These are phyloP conservation scores for Aspergillus avenaceus DNA, from an alignment of 495 filamentous ascomycete species.

Conservation along the genomic window DNA sequence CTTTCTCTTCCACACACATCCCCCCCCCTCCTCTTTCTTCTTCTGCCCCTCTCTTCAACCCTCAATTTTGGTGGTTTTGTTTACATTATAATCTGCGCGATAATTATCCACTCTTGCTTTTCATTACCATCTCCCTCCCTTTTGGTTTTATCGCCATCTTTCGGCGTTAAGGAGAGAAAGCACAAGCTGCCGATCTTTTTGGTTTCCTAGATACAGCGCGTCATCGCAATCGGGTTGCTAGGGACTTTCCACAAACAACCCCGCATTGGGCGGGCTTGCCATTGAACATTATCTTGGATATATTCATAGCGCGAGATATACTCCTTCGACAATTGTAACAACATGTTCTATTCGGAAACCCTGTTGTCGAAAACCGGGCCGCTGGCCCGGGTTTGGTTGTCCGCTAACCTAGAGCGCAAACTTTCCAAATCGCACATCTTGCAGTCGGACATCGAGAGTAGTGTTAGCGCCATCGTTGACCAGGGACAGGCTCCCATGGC, in stretches of 20 bases:
- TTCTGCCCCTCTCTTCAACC: conserved; percentile 8
- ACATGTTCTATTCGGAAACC: conserved; percentile 98
- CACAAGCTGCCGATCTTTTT: conserved; percentile 23
- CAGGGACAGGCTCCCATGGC: conserved; percentile 94
- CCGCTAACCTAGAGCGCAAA: conserved; percentile 95
- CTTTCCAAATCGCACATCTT: conserved; percentile 92
- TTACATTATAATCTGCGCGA: conserved; percentile 5
- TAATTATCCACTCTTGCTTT: not conserved
- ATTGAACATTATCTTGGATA: conserved; percentile 2
- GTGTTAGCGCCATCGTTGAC: conserved; percentile 89
- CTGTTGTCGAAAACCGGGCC: conserved; percentile 95
- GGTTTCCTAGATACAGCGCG: conserved; percentile 37
- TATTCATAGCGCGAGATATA: conserved; percentile 9
- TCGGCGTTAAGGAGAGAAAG: conserved; percentile 6
- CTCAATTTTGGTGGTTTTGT: conserved; percentile 6
- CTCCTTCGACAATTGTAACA: conserved; percentile 19
- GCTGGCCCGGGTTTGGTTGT: conserved; percentile 95
- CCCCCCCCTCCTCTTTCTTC: not conserved
- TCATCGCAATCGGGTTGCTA: conserved; percentile 25
- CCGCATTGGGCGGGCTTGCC: conserved; percentile 36
- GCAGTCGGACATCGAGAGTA: conserved; percentile 86
- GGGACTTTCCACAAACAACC: conserved; percentile 30
- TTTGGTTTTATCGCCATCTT: not conserved
- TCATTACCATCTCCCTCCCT: not conserved
- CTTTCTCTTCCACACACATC: not conserved